phyloP scores from a whole-genome alignment of 257 asterid genomes.

The Nicotiana otophora region DNA sequence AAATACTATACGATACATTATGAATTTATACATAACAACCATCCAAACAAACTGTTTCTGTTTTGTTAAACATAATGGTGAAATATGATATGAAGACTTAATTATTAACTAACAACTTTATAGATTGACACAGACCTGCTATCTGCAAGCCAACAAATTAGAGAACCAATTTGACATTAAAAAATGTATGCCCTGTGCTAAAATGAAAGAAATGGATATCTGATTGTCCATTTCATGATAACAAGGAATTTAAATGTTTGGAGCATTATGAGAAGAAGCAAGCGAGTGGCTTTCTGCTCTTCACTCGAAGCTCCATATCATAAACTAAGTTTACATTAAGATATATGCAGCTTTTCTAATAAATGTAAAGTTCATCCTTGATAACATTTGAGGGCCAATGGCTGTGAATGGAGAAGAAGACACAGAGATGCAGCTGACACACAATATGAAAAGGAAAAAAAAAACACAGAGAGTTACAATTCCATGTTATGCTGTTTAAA shows the following conservation, averaged over 20 bases:
- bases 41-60: neutral
- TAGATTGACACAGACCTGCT: neutral
- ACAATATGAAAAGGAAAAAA: neutral
- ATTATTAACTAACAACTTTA: neutral
- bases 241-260: constrained; percentile 17
- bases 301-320: constrained; percentile 29
- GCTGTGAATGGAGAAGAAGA: neutral
- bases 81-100: neutral
- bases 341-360: neutral
- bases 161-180: neutral
- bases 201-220: constrained; percentile 2
- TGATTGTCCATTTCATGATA: constrained; percentile 14
- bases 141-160: neutral
- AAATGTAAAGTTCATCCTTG: neutral
- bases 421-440: neutral
- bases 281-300: constrained; percentile 24
- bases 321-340: neutral
- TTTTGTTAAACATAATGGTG: neutral
- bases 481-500: neutral
- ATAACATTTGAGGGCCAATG: neutral
- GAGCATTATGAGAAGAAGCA: constrained; percentile 34
- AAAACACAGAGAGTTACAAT: neutral
- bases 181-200: constrained; percentile 13
- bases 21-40: too few species aligned
- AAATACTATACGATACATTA: too few species aligned